Evolutionary conservation across 1,284 basidiomycete genomes (phyloP), one percentile per base, ranked within the genome.

Genomic region (Pseudozyma tsukubaensis): DNA sequence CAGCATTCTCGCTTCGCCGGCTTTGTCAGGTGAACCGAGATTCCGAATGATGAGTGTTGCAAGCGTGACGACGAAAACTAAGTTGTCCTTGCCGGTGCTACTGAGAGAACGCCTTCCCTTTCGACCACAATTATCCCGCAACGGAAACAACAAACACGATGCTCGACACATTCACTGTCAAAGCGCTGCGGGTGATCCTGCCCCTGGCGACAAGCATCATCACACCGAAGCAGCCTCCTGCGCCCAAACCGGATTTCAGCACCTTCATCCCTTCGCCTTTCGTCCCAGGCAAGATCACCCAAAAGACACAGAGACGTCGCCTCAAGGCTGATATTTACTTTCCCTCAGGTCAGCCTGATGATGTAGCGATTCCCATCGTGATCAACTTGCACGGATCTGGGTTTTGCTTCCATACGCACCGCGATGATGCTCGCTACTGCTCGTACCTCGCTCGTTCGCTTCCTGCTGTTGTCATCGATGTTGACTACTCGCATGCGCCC

Each of bases 401-500:
- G 0, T 79, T 79, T 45, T 63, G 69, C 50, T 63, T 78, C 29
- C 65, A 62, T 45, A 68, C 54, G 0, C 69, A 69, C 50, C 68
- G 76, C 40, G 58, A 65, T 9, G 77, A 79, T 54, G 35, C 72
- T 1, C 44, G 63, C 19, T 79, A 71, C 60, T 77, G 75, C 39
- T 18, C 58, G 9, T 56, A 67, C 18, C 50, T 66, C 40, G 72
- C 77, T 10, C 53, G 47, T n/a, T 24, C 59, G 4, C 35, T 79
- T 1, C 56, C 62, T 0, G 61, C 64, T 8, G 86, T 89, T 0
- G 89, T 90, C 2, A 85, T 91, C 9, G 89, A 89, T 5, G 90
- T 92, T 19, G 89, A 90, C 73, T 92, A 92, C 80, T 89, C 91
- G 5, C 87, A 92, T 9, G 91, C 90, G 0, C 92, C 92, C 0